Conservation (phyloP, 257 asterid genomes). For the Penstemon newberryi region DNA sequence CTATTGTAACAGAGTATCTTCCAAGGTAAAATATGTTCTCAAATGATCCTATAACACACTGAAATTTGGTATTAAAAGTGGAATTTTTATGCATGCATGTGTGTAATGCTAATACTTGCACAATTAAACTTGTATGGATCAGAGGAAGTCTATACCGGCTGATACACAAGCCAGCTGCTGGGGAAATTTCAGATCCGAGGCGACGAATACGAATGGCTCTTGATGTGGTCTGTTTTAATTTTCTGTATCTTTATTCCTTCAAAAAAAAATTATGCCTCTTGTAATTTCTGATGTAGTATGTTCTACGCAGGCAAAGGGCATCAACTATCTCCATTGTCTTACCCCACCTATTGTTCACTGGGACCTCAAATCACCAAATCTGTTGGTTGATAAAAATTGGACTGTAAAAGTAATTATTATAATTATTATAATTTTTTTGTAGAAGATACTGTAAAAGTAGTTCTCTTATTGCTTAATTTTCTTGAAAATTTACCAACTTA, state of each 20-base stretch:
- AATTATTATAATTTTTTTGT: no score
- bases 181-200: slow-evolving; percentile 80
- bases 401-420: slow-evolving; percentile 62
- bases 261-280: background rate
- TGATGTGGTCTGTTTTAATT: slow-evolving; percentile 75
- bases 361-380: slow-evolving; percentile 92
- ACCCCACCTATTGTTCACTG: slow-evolving; percentile 86
- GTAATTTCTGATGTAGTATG: slow-evolving; percentile 7
- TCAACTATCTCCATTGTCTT: slow-evolving; percentile 85
- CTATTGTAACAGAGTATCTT: slow-evolving; percentile 93
- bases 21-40: slow-evolving; percentile 59
- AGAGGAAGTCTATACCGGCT: slow-evolving; percentile 94
- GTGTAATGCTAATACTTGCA: slow-evolving; percentile 18
- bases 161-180: slow-evolving; percentile 87
- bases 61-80: slow-evolving; percentile 3
- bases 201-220: slow-evolving; percentile 85
- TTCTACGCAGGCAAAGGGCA: slow-evolving; percentile 73
- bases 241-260: slow-evolving; percentile 2
- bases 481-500: background rate
- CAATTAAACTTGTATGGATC: slow-evolving; percentile 25
- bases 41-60: slow-evolving; percentile 1
- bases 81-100: background rate
- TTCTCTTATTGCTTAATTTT: slow-evolving; percentile 1
- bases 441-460: slow-evolving; percentile 49
- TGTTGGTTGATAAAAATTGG: slow-evolving; percentile 90